A percentile compares a stretch with the other conserved stretches of the same genome.
Conservation (phyloP, 2,329 filamentous ascomycete genomes). For the Macrophomina tecta region DNA sequence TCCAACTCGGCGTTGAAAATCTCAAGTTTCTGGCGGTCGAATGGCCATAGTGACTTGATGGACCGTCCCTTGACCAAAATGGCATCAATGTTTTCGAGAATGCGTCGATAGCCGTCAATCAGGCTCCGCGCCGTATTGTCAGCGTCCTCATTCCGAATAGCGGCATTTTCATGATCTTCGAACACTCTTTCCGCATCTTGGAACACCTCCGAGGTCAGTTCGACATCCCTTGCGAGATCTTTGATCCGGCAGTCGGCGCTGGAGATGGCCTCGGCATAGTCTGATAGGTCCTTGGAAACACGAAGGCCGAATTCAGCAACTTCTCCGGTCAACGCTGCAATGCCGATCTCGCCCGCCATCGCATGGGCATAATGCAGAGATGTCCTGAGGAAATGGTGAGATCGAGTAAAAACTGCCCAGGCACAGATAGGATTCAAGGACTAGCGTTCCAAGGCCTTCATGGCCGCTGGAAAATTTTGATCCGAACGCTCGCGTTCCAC, state of each 20-base stretch:
- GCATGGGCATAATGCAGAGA: neutral
- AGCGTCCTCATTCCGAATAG: neutral
- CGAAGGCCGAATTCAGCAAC: slow-evolving; percentile 1
- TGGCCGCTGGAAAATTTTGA: neutral
- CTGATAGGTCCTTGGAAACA: neutral
- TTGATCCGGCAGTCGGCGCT: slow-evolving; percentile 1
- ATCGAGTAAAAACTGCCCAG: no score
- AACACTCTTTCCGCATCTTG: slow-evolving; percentile 5
- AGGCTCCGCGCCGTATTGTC: neutral
- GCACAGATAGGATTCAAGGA: neutral
- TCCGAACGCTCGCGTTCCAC: slow-evolving; percentile 8
- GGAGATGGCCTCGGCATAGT: neutral
- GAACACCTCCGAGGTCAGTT: neutral
- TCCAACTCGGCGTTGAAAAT: slow-evolving; percentile 8
- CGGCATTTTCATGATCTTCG: neutral
- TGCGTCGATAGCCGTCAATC: neutral
- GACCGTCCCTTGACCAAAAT: neutral
- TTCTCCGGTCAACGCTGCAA: neutral
- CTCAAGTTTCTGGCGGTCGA: neutral
- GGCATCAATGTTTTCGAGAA: slow-evolving; percentile 4
- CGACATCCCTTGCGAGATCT: slow-evolving; percentile 1
- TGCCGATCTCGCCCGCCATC: neutral
- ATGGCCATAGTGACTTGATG: neutral
- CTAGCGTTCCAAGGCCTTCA: neutral
- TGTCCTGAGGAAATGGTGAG: neutral